Evolutionary conservation across 441 rosid species (phyloP).

Genomic region (Populus hybrid): DNA sequence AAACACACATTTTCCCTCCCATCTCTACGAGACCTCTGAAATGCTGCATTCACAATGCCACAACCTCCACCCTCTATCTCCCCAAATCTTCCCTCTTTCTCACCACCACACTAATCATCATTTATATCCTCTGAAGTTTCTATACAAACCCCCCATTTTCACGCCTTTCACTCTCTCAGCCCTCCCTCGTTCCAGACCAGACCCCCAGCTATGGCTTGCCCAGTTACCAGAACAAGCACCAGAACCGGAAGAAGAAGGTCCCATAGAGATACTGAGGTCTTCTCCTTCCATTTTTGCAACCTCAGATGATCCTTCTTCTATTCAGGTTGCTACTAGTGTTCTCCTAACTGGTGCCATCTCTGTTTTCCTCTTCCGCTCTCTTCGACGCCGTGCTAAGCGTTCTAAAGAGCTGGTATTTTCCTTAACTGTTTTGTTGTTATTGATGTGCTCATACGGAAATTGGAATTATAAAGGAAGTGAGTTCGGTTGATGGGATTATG

Average conservation of each 20-base stretch:
- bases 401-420: slow-evolving; percentile 60
- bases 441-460: background rate
- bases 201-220: background rate
- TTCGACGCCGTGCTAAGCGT: slow-evolving; percentile 78
- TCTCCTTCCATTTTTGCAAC: background rate
- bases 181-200: background rate
- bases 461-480: background rate
- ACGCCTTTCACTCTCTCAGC: background rate
- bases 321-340: slow-evolving; percentile 78
- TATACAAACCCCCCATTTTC: background rate
- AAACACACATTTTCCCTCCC: background rate
- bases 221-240: background rate
- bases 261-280: background rate
- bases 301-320: slow-evolving; percentile 25
- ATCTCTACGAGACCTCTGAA: background rate
- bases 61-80: background rate
- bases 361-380: slow-evolving; percentile 74
- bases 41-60: background rate
- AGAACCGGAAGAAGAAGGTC: background rate
- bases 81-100: background rate
- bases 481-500: too few relatives aligned
- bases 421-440: background rate
- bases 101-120: background rate
- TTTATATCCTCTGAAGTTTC: background rate
- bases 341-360: slow-evolving; percentile 83